These are phyloP conservation scores for Drosera spatulata DNA, from an alignment of 179 eudicot genomes.

Conservation along the genomic window DNA sequence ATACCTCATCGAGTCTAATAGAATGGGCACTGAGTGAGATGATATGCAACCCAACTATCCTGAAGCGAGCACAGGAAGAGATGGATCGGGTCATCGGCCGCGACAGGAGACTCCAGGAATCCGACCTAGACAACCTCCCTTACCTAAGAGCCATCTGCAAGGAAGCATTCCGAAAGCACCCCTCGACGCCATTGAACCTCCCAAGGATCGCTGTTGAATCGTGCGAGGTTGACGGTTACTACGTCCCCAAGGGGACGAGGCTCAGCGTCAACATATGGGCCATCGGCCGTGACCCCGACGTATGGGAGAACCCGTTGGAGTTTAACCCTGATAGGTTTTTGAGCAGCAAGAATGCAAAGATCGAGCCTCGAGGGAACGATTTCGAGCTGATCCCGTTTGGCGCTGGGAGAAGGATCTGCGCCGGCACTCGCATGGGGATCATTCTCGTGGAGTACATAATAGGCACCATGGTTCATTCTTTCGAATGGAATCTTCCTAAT, in stretches of 20 bases:
- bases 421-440: conserved; percentile 16
- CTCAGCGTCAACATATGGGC: conserved; percentile 20
- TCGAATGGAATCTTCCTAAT: conserved; percentile 13
- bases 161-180: conserved; percentile 20
- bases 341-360: conserved; percentile 3
- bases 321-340: conserved; percentile 14
- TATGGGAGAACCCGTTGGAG: conserved; percentile 18
- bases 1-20: conserved; percentile 6
- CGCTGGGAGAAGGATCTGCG: conserved; percentile 18
- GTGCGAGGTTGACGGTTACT: conserved; percentile 14
- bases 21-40: conserved; percentile 19
- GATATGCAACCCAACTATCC: conserved; percentile 11
- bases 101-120: conserved; percentile 8
- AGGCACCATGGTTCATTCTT: conserved; percentile 18
- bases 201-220: conserved; percentile 11
- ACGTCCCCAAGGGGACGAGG: conserved; percentile 15
- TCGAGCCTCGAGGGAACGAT: conserved; percentile 13
- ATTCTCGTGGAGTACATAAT: conserved; percentile 15
- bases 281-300: conserved; percentile 12
- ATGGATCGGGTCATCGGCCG: conserved; percentile 16
- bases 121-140: conserved; percentile 16
- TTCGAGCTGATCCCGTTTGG: conserved; percentile 18
- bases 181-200: conserved; percentile 9
- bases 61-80: conserved; percentile 8
- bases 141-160: conserved; percentile 19